phyloP scores from a whole-genome alignment of 2,329 filamentous ascomycete genomes.

The Cercospora berteroae region DNA sequence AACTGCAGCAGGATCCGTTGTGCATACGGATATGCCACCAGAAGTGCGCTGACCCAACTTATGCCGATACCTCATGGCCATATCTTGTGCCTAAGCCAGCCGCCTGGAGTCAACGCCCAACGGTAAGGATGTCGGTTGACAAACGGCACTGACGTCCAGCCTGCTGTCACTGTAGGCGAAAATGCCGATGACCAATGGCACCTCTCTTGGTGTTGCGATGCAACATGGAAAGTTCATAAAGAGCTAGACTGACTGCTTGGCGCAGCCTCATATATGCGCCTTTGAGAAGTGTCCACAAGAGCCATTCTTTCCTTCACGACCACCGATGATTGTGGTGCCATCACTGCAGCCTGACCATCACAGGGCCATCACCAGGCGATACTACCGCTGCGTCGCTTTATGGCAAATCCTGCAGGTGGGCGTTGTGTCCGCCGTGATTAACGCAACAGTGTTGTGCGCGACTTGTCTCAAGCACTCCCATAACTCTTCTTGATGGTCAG shows the following conservation, averaged over 20 bases:
- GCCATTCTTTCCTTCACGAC: too few relatives aligned
- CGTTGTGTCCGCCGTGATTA: neutral
- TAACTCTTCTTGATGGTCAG: neutral
- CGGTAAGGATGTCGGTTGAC: neutral
- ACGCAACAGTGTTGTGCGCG: neutral
- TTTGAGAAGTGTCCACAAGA: too few relatives aligned
- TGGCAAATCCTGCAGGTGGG: neutral
- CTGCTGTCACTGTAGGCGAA: neutral
- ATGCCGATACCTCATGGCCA: neutral
- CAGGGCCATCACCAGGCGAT: too few relatives aligned
- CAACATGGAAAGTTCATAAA: too few relatives aligned
- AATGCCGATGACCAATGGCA: neutral
- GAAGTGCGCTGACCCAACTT: too few relatives aligned
- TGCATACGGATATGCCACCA: too few relatives aligned
- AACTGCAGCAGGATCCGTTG: neutral
- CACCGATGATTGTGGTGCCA: too few relatives aligned
- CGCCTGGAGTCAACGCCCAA: neutral
- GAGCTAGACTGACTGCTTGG: too few relatives aligned
- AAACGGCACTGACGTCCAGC: neutral
- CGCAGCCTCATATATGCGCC: too few relatives aligned
- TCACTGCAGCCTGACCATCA: too few relatives aligned
- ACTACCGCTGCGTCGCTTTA: neutral
- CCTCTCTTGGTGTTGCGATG: neutral
- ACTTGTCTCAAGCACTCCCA: neutral
- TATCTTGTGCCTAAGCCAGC: neutral